Percentiles rank a stretch among this genome's conserved stretches.
Conservation (phyloP, 371 early-diverging fungal species). For the Mortierella sp. region DNA sequence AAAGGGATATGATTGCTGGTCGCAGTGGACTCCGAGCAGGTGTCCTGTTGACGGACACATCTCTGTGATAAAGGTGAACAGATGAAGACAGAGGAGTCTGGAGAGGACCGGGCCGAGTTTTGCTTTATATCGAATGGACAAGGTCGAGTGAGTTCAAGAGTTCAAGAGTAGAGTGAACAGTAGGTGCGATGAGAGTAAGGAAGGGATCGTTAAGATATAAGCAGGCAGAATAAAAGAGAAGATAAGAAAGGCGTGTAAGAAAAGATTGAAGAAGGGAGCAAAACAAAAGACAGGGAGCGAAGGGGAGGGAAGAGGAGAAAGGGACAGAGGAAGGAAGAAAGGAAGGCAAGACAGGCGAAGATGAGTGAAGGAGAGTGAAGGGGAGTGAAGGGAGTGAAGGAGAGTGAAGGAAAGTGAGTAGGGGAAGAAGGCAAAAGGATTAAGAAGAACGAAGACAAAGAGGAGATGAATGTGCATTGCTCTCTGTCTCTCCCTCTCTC, state of each 20-base stretch:
- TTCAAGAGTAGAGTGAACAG: neutral
- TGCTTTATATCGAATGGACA: neutral
- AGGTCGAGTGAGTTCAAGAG: neutral
- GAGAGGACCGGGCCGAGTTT: neutral
- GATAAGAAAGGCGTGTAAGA: neutral
- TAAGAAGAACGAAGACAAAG: neutral
- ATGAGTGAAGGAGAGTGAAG: neutral
- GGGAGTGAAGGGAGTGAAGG: neutral
- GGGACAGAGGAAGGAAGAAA: neutral
- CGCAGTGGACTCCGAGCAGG: conserved; percentile 1
- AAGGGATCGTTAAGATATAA: neutral
- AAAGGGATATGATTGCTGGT: neutral
- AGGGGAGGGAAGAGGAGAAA: neutral
- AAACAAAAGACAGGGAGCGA: neutral
- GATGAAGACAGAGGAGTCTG: neutral
- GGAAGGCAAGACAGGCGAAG: neutral
- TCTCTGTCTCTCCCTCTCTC: too few species aligned
- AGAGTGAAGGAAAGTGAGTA: too few species aligned
- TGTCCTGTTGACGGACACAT: conserved; percentile 10
- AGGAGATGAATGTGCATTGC: neutral
- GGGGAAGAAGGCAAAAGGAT: neutral
- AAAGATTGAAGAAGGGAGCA: neutral
- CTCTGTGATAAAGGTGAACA: neutral
- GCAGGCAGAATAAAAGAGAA: neutral
- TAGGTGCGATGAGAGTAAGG: neutral